Evolutionary conservation across 306 rosid genomes (phyloP).

Genomic region (Parietaria judaica): DNA sequence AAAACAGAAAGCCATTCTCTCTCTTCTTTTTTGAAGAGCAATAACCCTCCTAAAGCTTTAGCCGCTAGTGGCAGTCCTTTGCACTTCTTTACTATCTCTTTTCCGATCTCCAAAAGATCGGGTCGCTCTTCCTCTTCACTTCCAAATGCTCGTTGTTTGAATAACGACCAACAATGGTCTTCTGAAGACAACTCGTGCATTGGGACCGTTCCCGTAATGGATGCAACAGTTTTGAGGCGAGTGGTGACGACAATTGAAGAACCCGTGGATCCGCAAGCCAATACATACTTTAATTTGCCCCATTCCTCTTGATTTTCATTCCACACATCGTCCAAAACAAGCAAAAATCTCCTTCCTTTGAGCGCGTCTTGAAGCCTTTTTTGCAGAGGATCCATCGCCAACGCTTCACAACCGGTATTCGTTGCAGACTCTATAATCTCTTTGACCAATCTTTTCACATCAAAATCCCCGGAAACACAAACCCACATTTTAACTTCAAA

Average conservation of each 20-base stretch:
- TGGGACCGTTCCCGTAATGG: slow-evolving; percentile 11
- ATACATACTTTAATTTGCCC: slow-evolving; percentile 14
- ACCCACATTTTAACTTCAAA: slow-evolving; percentile 27
- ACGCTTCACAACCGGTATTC: slow-evolving; percentile 2
- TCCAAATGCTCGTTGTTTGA: slow-evolving; percentile 25
- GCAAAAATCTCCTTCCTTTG: slow-evolving; percentile 10
- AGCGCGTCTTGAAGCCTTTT: slow-evolving; percentile 7
- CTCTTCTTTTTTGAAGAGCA: slow-evolving; percentile 16
- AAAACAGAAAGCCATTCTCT: slow-evolving; percentile 6
- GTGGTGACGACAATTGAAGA: slow-evolving; percentile 33
- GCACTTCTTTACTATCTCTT: slow-evolving; percentile 21
- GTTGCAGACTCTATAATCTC: slow-evolving; percentile 16
- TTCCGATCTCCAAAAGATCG: slow-evolving; percentile 18
- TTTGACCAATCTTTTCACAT: slow-evolving; percentile 20
- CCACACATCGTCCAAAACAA: slow-evolving; percentile 46
- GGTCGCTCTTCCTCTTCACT: neutral
- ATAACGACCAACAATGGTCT: slow-evolving; percentile 28
- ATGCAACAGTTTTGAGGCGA: slow-evolving; percentile 17
- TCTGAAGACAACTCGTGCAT: slow-evolving; percentile 13
- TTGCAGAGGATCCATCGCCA: slow-evolving; percentile 12
- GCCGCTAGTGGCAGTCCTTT: slow-evolving; percentile 20
- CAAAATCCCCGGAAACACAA: slow-evolving; percentile 36
- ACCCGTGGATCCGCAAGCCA: slow-evolving; percentile 30
- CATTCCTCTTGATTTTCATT: slow-evolving; percentile 26
- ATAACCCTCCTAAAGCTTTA: slow-evolving; percentile 20